phyloP scores from a whole-genome alignment of 495 filamentous ascomycete species.

The Trichodelitschia bisporula region DNA sequence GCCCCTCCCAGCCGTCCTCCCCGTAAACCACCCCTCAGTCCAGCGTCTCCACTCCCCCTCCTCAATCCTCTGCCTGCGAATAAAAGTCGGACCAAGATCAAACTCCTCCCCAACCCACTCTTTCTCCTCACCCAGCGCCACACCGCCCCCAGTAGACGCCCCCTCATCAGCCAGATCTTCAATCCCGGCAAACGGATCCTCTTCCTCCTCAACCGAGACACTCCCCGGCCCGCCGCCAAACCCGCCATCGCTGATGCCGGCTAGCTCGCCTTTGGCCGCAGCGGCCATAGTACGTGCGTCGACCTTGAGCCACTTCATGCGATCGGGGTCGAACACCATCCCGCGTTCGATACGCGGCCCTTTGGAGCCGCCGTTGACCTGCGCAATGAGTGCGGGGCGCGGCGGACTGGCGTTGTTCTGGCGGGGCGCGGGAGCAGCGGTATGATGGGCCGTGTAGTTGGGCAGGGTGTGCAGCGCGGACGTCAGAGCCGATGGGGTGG shows the following conservation, averaged over 20 bases:
- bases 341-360: conserved; percentile 78
- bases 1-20: conserved; percentile 18
- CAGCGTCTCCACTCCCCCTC: conserved; percentile 76
- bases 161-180: conserved; percentile 41
- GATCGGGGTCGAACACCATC: conserved; percentile 92
- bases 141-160: conserved; percentile 1
- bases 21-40: conserved; percentile 48
- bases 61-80: conserved; percentile 67
- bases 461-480: not conserved
- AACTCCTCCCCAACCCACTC: conserved; percentile 59
- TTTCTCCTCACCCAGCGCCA: not conserved
- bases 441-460: not conserved
- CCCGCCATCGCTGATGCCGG: not conserved
- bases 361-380: conserved; percentile 39
- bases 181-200: conserved; percentile 60
- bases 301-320: conserved; percentile 79
- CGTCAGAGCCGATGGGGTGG: not conserved
- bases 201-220: conserved; percentile 24
- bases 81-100: conserved; percentile 87
- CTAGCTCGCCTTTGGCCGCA: conserved; percentile 1
- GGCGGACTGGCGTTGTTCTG: conserved; percentile 36
- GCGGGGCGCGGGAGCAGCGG: conserved; percentile 13
- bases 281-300: conserved; percentile 7
- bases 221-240: not conserved
- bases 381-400: conserved; percentile 69